Base-by-base conservation (phyloP, 305 asterid genomes). In the Fraxinus latifolia region DNA sequence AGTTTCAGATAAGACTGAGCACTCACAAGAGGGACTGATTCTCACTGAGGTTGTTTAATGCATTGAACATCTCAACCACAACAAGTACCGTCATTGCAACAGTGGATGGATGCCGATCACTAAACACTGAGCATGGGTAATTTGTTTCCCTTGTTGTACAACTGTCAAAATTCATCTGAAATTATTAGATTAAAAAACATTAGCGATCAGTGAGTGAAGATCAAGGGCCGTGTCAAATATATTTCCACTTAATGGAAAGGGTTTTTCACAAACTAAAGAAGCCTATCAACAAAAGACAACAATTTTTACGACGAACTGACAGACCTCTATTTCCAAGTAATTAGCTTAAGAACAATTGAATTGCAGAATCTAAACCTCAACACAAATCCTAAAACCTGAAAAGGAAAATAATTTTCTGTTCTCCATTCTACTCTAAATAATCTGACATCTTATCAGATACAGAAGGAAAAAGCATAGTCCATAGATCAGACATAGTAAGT, bases 41-140 rank as follows among this genome's bases (percentile, higher is more conserved):
- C 91, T 96, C 99, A 86, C 98, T 96, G 82, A 96, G 98, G 88
- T 94, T 96, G 91, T 96, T 96, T 90, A 96, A 84, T 73, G 98
- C 98, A 31, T 96, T 96, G 94, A 96, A 95, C 99, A 95, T 95
- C 93, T 93, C 98, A 76, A 96, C 99, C 7, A 93, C 97, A 81
- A 94, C 98, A 77, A 94, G 98, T 83, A 96, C 99, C 17, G 98
- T 96, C 98, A 96, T 96, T 77, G 99, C 79, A 85, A 96, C 95
- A 78, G 99, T 96, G 81, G 99, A 96, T 42, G 99, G 97, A 90
- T 91, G 98, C 76, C 91, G 96, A 89, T 96, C 97, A 81, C 89
- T 90, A 82, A 94, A 96, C 79, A 96, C 91, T 36, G 87, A 84
- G 90, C 99, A 96, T 3, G 97, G 87, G 83, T 94, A 96, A 77